Conservation (phyloP, 106 monocot genomes). For the Acorus calamus region DNA sequence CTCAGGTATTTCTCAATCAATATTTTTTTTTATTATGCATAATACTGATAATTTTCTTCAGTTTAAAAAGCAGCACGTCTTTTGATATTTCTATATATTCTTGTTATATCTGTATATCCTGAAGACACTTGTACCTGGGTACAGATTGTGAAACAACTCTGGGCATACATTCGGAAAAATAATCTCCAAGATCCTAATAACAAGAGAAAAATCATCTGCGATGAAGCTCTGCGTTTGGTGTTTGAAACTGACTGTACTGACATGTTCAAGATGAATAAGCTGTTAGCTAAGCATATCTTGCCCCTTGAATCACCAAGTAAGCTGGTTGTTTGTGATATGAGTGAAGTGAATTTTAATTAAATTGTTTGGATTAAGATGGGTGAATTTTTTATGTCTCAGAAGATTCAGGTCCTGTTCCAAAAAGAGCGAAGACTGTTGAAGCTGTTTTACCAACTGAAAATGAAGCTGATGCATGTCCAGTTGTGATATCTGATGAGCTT, state of each 20-base stretch:
- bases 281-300: conserved; percentile 77
- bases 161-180: conserved; percentile 87
- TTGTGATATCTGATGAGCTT: conserved; percentile 67
- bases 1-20: conserved; percentile 39
- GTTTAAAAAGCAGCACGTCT: background rate
- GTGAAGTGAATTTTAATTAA: background rate
- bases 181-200: conserved; percentile 95
- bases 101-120: background rate
- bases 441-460: conserved; percentile 23
- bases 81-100: background rate
- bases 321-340: background rate
- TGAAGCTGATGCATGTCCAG: conserved; percentile 16
- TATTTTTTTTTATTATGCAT: conserved; percentile 2
- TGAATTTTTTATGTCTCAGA: conserved; percentile 28
- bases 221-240: conserved; percentile 77
- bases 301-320: conserved; percentile 57
- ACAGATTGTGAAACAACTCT: conserved; percentile 92
- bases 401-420: conserved; percentile 40
- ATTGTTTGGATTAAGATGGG: background rate
- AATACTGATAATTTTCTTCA: background rate
- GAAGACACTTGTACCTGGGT: conserved; percentile 3
- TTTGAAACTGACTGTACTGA: conserved; percentile 96
- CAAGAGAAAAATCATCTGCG: conserved; percentile 91
- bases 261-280: conserved; percentile 98
- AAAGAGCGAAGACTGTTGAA: conserved; percentile 46